Evolutionary conservation across 208 protist species (phyloP).

Genomic region (Angomonas deanei): DNA sequence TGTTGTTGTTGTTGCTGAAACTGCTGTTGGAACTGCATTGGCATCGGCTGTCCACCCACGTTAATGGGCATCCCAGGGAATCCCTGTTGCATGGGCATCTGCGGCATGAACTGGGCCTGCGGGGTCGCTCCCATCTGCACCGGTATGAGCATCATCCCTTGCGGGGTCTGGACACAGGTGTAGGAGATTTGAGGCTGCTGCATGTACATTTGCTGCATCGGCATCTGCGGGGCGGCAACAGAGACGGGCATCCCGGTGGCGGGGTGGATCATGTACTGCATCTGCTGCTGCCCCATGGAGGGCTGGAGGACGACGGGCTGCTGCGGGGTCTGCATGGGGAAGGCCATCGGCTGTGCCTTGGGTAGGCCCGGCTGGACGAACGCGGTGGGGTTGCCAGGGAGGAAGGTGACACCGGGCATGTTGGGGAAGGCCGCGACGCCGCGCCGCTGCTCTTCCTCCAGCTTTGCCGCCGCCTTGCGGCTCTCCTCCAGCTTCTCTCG

Average conservation of each 20-base stretch:
- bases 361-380: neutral
- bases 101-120: conserved; percentile 3
- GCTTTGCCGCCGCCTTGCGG: conserved; percentile 12
- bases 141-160: conserved; percentile 14
- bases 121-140: conserved; percentile 9
- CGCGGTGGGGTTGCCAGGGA: neutral
- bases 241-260: conserved; percentile 1
- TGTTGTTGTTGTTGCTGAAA: conserved; percentile 19
- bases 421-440: neutral
- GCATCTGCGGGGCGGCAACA: conserved; percentile 11
- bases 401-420: neutral
- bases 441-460: conserved; percentile 10
- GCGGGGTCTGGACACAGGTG: neutral
- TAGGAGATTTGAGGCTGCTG: conserved; percentile 17
- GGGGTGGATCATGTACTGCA: neutral
- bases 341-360: neutral
- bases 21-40: conserved; percentile 16
- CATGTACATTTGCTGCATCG: conserved; percentile 20
- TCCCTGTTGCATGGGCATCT: conserved; percentile 10
- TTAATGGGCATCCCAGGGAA: no score
- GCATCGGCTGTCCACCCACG: no score
- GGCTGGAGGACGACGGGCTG: neutral
- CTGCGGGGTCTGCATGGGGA: neutral
- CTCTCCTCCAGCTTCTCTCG: conserved; percentile 31
- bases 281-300: conserved; percentile 5